These are phyloP conservation scores for Astrocystis sublimbata DNA, from an alignment of 495 filamentous ascomycete genomes.

Conservation along the genomic window DNA sequence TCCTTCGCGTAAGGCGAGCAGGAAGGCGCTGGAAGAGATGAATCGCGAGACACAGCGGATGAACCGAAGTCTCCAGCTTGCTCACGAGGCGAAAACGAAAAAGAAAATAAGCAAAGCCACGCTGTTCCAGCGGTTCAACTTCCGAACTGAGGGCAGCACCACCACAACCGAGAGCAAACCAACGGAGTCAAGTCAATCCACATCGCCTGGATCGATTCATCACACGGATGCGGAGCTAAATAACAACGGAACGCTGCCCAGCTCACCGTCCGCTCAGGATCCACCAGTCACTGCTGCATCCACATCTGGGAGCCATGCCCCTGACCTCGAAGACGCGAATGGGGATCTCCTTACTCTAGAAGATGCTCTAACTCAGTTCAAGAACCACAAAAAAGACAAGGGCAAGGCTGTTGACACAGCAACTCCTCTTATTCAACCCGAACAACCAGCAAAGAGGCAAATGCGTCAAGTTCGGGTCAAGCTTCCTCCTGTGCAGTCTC, in stretches of 20 bases:
- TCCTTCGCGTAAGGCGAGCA: slow-evolving; percentile 84
- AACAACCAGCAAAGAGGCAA: slow-evolving; percentile 22
- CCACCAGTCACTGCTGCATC: slow-evolving; percentile 3
- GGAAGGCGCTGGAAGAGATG: slow-evolving; percentile 96
- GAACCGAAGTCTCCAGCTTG: slow-evolving; percentile 82
- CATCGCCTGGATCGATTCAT: slow-evolving; percentile 38
- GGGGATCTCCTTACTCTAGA: slow-evolving; percentile 38
- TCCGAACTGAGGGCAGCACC: slow-evolving; percentile 47
- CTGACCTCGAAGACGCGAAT: slow-evolving; percentile 21
- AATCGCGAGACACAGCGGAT: slow-evolving; percentile 88
- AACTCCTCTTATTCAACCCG: slow-evolving; percentile 11
- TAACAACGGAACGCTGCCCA: slow-evolving; percentile 54
- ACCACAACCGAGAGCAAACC: slow-evolving; percentile 33
- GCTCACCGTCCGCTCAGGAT: slow-evolving; percentile 42
- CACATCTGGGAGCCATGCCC: neutral
- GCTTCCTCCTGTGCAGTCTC: slow-evolving; percentile 35
- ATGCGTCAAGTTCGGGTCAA: slow-evolving; percentile 45
- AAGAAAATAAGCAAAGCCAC: slow-evolving; percentile 88
- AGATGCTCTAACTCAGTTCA: slow-evolving; percentile 22
- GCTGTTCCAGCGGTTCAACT: slow-evolving; percentile 83
- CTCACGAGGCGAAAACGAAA: slow-evolving; percentile 86
- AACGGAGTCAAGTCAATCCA: slow-evolving; percentile 48
- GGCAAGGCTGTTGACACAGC: slow-evolving; percentile 43
- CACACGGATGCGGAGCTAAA: slow-evolving; percentile 48
- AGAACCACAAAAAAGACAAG: slow-evolving; percentile 56